Conservation (phyloP, 108 stramenopile species). For the Conticribra guillardii region DNA sequence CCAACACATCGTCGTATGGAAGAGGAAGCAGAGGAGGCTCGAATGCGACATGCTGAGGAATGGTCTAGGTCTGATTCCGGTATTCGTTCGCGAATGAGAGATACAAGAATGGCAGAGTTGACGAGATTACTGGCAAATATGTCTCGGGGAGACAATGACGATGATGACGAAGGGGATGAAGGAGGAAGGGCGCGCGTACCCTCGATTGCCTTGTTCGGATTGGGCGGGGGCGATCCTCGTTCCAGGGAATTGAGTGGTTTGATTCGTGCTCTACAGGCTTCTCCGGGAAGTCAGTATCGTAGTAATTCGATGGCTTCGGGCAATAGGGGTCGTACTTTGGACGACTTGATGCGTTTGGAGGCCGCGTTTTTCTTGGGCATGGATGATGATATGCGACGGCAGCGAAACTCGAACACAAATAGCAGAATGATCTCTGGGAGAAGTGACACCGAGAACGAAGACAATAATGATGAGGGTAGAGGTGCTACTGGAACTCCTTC, state of each 20-base stretch:
- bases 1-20: constrained; percentile 65
- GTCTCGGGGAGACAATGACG: constrained; percentile 20
- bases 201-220: not conserved
- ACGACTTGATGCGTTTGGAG: constrained; percentile 78
- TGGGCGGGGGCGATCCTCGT: not conserved
- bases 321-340: constrained; percentile 49
- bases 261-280: constrained; percentile 46
- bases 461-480: constrained; percentile 9
- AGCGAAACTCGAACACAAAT: not conserved
- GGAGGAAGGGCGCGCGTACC: not conserved
- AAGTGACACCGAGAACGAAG: constrained; percentile 4
- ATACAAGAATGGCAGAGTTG: constrained; percentile 37
- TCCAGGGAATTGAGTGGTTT: constrained; percentile 10
- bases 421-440: not conserved
- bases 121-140: constrained; percentile 12
- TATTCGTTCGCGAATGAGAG: constrained; percentile 20
- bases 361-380: constrained; percentile 67
- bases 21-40: constrained; percentile 70
- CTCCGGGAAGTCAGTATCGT: constrained; percentile 51
- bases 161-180: constrained; percentile 5
- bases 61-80: constrained; percentile 49
- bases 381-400: constrained; percentile 19
- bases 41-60: constrained; percentile 61
- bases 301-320: constrained; percentile 38
- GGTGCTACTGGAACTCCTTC: not conserved